Percentiles rank a stretch among this genome's conserved stretches.
These are phyloP conservation scores for Jatropha multifida DNA, from an alignment of 441 rosid genomes.

Conservation along the genomic window DNA sequence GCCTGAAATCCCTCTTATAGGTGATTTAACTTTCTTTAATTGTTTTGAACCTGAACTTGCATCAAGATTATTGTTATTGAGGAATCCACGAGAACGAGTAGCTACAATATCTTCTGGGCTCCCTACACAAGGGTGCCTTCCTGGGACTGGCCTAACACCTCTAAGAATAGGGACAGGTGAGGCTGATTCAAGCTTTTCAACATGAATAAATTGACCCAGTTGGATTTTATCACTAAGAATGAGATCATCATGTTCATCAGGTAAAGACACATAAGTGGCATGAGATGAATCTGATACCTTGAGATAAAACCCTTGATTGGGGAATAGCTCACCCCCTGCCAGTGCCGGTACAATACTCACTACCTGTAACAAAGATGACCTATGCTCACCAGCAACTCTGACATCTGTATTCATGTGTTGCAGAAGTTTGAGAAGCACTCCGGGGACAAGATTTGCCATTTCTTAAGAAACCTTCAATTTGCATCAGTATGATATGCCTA, in stretches of 20 bases:
- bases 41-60: constrained; percentile 40
- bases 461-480: constrained; percentile 30
- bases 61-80: constrained; percentile 38
- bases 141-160: constrained; percentile 95
- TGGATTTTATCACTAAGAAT: constrained; percentile 94
- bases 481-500: constrained; percentile 41
- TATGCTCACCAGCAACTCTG: constrained; percentile 90
- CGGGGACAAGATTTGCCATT: constrained; percentile 96
- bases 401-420: constrained; percentile 95
- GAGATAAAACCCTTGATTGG: constrained; percentile 92
- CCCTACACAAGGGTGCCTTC: constrained; percentile 94
- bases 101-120: constrained; percentile 95
- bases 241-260: constrained; percentile 91
- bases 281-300: constrained; percentile 99
- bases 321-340: constrained; percentile 89
- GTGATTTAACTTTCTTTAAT: constrained; percentile 49
- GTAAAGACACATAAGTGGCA: constrained; percentile 91
- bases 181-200: constrained; percentile 83
- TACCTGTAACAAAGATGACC: constrained; percentile 86
- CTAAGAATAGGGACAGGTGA: constrained; percentile 87
- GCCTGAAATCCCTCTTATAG: constrained; percentile 29
- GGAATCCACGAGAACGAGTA: constrained; percentile 70
- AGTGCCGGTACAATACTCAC: constrained; percentile 93
- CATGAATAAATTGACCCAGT: constrained; percentile 95
- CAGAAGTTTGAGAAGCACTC: constrained; percentile 91